Evolutionary conservation across 129 eudicot species (phyloP), one percentile per base, ranked within the genome.

Genomic region (Sambucus nigra): DNA sequence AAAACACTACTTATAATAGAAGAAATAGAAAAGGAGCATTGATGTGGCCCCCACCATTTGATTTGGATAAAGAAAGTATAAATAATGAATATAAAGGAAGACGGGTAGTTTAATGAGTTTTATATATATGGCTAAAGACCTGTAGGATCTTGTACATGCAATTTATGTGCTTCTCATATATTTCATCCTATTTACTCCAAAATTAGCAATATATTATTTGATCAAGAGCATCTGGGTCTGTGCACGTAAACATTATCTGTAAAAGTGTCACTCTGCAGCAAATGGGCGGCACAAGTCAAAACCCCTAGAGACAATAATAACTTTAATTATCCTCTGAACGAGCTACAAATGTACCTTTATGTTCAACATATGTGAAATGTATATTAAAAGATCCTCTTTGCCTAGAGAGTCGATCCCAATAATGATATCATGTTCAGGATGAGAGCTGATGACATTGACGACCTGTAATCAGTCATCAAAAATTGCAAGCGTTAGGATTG

Each of bases 391-490:
- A 69, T 88, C 94, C 72, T 88, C 97, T 73, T 88, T 88, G 11
- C 97, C 94, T 76, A 88, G 57, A 1, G 97, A 60, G 68, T 88
- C 97, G 25, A 88, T 70, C 25, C 87, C 97, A 50, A 88, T 88
- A 67, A 88, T 61, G 40, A 88, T 69, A 40, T 88, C 91, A 74
- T 80, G 87, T 10, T 75, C 75, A 53, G 97, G 97, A 75, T 84
- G 75, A 50, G 87, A 67, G 27, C 52, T 65, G 22, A 88, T 84
- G 58, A 84, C 77, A 57, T 84, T 73, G 26, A 88, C 74, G 31
- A 84, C 75, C 97, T 88, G 80, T 32, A 66, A 60, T 49, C 28
- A 60, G 29, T 42, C 47, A 60, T 41, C 39, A 65, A 59, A 47
- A 41, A 60, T 33, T 22, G 32, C 27, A 63, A 42, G 46, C 15